Percentiles rank a stretch among this genome's conserved stretches.
phyloP scores from a whole-genome alignment of 2,329 filamentous ascomycete species.

The Curvularia verruculosa region DNA sequence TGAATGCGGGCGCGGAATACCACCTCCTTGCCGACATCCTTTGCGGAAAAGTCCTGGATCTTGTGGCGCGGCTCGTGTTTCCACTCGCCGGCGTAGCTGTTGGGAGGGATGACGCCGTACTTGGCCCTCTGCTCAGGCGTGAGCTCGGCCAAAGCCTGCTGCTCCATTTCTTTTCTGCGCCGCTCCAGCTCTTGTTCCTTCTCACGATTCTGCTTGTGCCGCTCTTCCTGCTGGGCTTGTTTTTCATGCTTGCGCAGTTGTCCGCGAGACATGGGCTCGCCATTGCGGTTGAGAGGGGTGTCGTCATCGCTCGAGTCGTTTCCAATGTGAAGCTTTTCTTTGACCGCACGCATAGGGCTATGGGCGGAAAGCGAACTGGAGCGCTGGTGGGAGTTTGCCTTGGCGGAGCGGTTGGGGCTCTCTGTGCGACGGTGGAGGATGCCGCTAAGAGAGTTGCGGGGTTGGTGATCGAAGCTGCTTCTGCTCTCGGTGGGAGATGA shows the following conservation, averaged over 20 bases:
- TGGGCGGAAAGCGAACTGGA: constrained; percentile 37
- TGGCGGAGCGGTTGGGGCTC: constrained; percentile 39
- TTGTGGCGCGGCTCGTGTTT: constrained; percentile 56
- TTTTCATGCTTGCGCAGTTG: constrained; percentile 58
- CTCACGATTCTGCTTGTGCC: constrained; percentile 52
- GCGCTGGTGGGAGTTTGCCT: constrained; percentile 26
- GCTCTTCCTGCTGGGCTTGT: constrained; percentile 53
- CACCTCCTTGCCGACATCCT: constrained; percentile 65
- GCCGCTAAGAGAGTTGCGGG: constrained; percentile 37
- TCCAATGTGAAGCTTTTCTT: constrained; percentile 50
- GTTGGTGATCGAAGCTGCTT: constrained; percentile 39
- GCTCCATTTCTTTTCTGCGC: constrained; percentile 56
- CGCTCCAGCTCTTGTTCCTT: constrained; percentile 53
- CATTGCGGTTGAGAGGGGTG: constrained; percentile 55
- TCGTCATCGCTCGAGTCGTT: constrained; percentile 44
- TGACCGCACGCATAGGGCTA: constrained; percentile 50
- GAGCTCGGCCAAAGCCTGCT: constrained; percentile 59
- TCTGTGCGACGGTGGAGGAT: constrained; percentile 48
- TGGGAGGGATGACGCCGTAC: constrained; percentile 64
- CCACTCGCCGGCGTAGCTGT: constrained; percentile 62
- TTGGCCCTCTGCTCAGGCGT: constrained; percentile 64
- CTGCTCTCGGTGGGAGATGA: constrained; percentile 40
- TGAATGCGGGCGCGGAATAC: constrained; percentile 75
- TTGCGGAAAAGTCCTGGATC: constrained; percentile 59
- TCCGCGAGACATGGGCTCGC: constrained; percentile 57